Conservation (phyloP, 768 basidiomycete genomes). For the Antrodiella citrinella region DNA sequence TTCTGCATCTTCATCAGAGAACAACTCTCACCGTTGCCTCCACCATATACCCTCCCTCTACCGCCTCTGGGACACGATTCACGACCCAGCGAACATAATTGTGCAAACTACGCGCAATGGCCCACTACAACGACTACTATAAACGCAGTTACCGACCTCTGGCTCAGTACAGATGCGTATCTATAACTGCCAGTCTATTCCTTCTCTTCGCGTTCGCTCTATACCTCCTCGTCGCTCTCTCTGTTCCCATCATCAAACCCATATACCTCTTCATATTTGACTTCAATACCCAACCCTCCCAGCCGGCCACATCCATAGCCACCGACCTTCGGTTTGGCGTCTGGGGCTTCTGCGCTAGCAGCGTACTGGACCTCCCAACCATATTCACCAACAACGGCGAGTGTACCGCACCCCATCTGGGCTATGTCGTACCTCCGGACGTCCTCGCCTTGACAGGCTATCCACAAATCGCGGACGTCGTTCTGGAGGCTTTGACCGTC, state of each 20-base stretch:
- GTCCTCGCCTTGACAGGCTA: constrained; percentile 37
- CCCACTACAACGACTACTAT: not conserved
- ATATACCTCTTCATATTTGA: constrained; percentile 52
- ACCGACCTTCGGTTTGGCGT: constrained; percentile 68
- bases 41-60: no score
- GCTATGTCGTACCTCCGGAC: constrained; percentile 49
- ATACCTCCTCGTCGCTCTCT: constrained; percentile 67
- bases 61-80: no score
- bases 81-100: no score
- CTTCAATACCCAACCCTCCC: constrained; percentile 25
- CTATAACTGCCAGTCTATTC: constrained; percentile 37
- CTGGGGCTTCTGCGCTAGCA: constrained; percentile 72
- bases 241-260: constrained; percentile 63
- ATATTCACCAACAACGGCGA: constrained; percentile 31
- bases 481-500: constrained; percentile 36
- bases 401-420: constrained; percentile 60
- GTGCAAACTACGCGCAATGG: no score
- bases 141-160: not conserved
- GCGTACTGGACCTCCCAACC: constrained; percentile 28
- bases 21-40: no score
- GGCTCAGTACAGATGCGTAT: constrained; percentile 35
- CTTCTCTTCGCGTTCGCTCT: constrained; percentile 62
- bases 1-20: no score
- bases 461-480: constrained; percentile 31
- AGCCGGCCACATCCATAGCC: constrained; percentile 41